Conservation (phyloP, 2,329 filamentous ascomycete genomes). For the Trichoderma guizhouense region DNA sequence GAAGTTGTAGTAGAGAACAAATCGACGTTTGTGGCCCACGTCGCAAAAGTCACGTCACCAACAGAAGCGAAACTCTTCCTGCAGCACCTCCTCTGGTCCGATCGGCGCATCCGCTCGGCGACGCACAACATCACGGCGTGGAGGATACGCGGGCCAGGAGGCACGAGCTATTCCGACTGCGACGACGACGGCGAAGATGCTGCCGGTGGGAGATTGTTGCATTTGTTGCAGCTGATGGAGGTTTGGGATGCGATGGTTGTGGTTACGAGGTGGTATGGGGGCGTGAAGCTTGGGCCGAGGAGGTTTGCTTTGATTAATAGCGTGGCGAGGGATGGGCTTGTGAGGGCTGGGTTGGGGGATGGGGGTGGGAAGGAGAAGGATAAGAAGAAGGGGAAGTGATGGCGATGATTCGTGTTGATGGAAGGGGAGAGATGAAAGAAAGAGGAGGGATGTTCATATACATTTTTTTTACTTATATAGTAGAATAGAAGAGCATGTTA, state of each 20-base stretch:
- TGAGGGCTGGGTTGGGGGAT: conserved; percentile 65
- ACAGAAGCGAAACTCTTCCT: conserved; percentile 69
- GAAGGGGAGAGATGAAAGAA: background rate
- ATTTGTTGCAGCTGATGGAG: conserved; percentile 92
- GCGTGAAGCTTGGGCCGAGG: conserved; percentile 81
- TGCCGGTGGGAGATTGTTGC: conserved; percentile 78
- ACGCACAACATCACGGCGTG: conserved; percentile 96
- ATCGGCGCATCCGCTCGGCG: conserved; percentile 80
- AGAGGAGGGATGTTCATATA: background rate
- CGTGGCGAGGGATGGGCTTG: conserved; percentile 77
- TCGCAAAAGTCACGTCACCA: conserved; percentile 65
- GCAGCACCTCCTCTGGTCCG: conserved; percentile 71
- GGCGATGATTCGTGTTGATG: background rate
- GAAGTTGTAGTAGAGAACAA: conserved; percentile 75
- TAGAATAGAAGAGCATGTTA: background rate
- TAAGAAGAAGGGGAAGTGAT: background rate
- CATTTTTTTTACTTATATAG: background rate
- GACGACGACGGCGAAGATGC: conserved; percentile 96
- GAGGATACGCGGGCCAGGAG: conserved; percentile 65
- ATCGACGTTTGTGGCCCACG: conserved; percentile 82
- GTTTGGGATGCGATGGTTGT: conserved; percentile 91
- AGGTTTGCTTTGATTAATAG: conserved; percentile 88
- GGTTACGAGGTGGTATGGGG: conserved; percentile 93
- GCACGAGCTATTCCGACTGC: conserved; percentile 72
- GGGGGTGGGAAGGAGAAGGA: background rate